These are phyloP conservation scores for Trametes punicea DNA, from an alignment of 768 basidiomycete genomes.

Conservation along the genomic window DNA sequence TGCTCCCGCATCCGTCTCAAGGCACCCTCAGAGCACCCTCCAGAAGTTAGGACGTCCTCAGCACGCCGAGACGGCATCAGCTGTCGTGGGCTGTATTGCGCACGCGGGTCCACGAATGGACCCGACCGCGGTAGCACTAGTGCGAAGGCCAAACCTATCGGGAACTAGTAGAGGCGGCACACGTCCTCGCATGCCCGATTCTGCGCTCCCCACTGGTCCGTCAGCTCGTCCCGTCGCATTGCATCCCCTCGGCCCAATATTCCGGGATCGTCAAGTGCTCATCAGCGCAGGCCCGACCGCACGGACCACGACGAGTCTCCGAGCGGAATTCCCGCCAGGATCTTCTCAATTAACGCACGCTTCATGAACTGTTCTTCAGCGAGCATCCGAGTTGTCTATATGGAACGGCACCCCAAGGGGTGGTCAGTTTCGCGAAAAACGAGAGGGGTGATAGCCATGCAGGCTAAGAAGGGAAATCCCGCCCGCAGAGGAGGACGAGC, in stretches of 20 bases:
- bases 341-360: conserved; percentile 91
- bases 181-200: neutral
- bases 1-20: neutral
- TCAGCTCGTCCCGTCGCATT: neutral
- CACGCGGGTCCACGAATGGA: neutral
- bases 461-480: conserved; percentile 19
- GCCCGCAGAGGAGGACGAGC: conserved; percentile 8
- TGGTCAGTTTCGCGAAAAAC: conserved; percentile 2
- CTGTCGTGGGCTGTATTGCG: neutral
- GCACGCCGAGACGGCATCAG: neutral
- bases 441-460: conserved; percentile 17
- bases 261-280: neutral
- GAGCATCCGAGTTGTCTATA: conserved; percentile 75
- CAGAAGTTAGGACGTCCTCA: neutral
- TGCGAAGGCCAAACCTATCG: neutral
- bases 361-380: conserved; percentile 98
- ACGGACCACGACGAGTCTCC: conserved; percentile 28
- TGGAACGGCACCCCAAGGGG: conserved; percentile 11
- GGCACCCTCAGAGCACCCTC: neutral
- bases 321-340: conserved; percentile 58
- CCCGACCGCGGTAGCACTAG: neutral
- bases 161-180: neutral
- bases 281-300: conserved; percentile 8
- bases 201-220: neutral
- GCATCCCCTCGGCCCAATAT: neutral